Conservation (phyloP, 306 rosid genomes). For the Prunus dulcis region DNA sequence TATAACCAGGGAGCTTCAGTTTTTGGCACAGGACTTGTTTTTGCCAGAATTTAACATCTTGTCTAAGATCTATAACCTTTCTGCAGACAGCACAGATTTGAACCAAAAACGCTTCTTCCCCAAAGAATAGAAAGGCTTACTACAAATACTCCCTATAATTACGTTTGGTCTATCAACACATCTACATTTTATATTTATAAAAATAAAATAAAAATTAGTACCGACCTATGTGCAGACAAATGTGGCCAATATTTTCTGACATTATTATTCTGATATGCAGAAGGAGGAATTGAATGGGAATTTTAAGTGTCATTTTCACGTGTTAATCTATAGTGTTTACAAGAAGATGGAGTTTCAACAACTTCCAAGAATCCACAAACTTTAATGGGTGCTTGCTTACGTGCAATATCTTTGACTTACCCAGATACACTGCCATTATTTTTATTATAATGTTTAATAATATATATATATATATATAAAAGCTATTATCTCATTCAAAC, state of each 20-base stretch:
- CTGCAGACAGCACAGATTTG: background rate
- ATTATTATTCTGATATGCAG: background rate
- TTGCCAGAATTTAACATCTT: background rate
- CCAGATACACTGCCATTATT: background rate
- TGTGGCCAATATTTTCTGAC: background rate
- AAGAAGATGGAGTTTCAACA: slow-evolving; percentile 24
- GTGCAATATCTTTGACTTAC: slow-evolving; percentile 9
- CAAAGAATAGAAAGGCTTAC: background rate
- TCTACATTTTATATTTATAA: background rate
- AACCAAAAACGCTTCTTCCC: background rate
- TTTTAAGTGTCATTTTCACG: slow-evolving; percentile 25
- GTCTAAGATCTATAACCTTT: background rate
- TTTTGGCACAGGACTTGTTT: background rate
- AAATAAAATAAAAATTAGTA: background rate
- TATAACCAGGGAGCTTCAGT: too few species aligned
- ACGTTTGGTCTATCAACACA: background rate
- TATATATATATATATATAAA: too few species aligned
- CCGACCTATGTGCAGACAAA: background rate
- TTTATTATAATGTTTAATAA: background rate
- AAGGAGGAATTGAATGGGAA: slow-evolving; percentile 5
- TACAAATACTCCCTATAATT: background rate
- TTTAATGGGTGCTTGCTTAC: background rate
- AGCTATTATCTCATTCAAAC: too few species aligned
- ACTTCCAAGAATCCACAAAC: slow-evolving; percentile 14
- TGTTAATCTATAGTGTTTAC: slow-evolving; percentile 12